Base-by-base conservation (phyloP, 2,329 filamentous ascomycete species). In the Paraphaeosphaeria minitans region DNA sequence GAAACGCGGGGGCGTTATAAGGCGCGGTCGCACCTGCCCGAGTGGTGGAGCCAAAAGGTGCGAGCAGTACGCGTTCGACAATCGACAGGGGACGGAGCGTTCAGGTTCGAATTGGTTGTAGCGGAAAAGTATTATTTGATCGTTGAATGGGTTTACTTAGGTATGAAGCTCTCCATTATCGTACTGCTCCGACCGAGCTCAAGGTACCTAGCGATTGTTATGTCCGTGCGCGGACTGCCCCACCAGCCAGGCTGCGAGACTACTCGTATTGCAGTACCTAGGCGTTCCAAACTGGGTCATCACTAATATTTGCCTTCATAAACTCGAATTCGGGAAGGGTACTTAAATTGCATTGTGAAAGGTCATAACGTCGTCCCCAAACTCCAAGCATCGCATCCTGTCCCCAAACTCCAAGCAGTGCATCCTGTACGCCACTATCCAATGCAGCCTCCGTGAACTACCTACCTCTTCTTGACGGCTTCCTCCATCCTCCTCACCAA, bases 401-500 rank as follows among this genome's bases (percentile, higher is more conserved):
- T 13, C n/a, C n/a, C 33, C 37, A 29, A 58, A 58, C 51, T 37
- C 60, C 62, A 37, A 42, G 50, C 37, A 58, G 61, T 63, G 57
- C 58, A 61, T 33, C 33, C 6, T 37, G 35, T 13, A 45, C 57
- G 41, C 57, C 48, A 43, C 21, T 39, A 39, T n/a, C 35, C 48
- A 47, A 49, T 13, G 37, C 42, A 45, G 10, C 12, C 48, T 35
- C 16, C 35, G 56, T 37, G 47, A 39, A 37, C 19, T 63, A 71
- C 76, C 66, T 76, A 81, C 57, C 76, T 65, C 62, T 66, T 78
- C 59, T 83, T 83, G 66, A 96, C 82, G 37, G 88, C 79, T 24
- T 82, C 86, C 76, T 92, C 89, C 71, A 97, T 81, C 49, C 92
- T 80, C 57, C 79, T 74, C 35, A 88, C 77, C 68, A 85, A 78